Base-by-base conservation (phyloP, 2,329 filamentous ascomycete genomes). In the Fusarium solani-melongenae region DNA sequence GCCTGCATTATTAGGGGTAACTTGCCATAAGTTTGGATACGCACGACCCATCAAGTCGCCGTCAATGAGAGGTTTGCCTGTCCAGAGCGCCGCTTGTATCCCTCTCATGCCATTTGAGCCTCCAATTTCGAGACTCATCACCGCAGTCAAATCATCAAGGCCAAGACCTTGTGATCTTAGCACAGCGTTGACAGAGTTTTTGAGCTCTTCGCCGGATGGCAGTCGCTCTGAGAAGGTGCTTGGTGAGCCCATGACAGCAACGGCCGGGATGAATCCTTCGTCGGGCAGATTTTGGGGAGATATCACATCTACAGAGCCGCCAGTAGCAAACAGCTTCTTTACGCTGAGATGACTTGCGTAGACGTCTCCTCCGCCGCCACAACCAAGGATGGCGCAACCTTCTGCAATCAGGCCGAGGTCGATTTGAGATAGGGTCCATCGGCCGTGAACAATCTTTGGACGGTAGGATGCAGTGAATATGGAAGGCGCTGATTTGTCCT, bases 21-120 rank as follows among this genome's bases (percentile, higher is more conserved):
- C 62, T 10, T 75, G 72, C 65, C 69, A 75, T 0, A 64, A 33
- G 10, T 57, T 75, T 0, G 72, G 72, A 24, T 74, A 71, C 11
- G 72, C 72, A 0, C 72, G 62, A 0, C 72, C 71, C 72, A 74
- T 74, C 56, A 68, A 38, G 11, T 75, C 72, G 1, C 51, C 72
- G 5, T 75, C 72, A 9, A 74, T 44, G 0, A 72, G 61, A 0
- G 72, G 71, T 0, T 61, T 59, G 4, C 66, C 71, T 0, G 60
- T 56, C 5, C 63, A 64, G 8, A 72, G 46, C 0, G 69, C 60
- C 0, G 70, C 56, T 29, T 58, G 55, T 20, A 58, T 58, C 4
- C 55, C 55, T 2, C 55, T n/a, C 61, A 75, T 57, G 0, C 72
- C 71, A 2, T 74, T 75, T 0, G 69, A 64, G 6, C 72, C 72